Evolutionary conservation across 768 basidiomycete genomes (phyloP), one percentile per base, ranked within the genome.

Genomic region (Russula virescens): DNA sequence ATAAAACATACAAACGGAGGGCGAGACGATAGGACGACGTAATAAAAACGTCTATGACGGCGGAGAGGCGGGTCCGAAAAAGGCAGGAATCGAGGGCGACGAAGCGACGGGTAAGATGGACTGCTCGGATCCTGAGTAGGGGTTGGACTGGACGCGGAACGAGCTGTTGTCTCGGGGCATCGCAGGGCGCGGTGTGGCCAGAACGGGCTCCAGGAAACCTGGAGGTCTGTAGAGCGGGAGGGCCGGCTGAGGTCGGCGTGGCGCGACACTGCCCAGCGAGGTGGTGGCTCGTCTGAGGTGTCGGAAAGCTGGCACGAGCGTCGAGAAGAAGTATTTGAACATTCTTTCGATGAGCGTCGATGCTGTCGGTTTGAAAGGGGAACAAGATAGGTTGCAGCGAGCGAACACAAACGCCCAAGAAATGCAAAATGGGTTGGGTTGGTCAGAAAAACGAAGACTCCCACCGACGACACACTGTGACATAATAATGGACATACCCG

Each of bases 141-240:
- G 63, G 11, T 64, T 64, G 16, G 63, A 59, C 10, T 53, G 63
- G 40, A 64, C 40, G 19, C 63, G 63, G 47, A 64, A 64, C 0
- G 63, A 60, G n/a, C 58, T 60, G 26, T 3, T 58, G 40, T 64
- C 63, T 0, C 63, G 63, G 10, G 53, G 47, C 31, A 64, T 25
- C 1, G 42, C 58, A 19, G 63, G 63, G 31, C 47, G 40, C 31
- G 52, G 63, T 28, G 52, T n/a, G 28, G 47, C 25, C 6, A 55
- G 9, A 21, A n/a, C 6, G 16, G 62, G 63, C 10, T 59, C 52
- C 7, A 13, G 38, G 14, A 64, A 55, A 23, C n/a, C 63, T 50
- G 52, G 16, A 9, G 46, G 26, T 16, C 26, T n/a, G 57, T 35
- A 64, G 23, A 55, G 19, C n/a, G 63, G 63, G 43, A 55, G 54